These are phyloP conservation scores for Hanseniaspora clermontiae DNA, from an alignment of 805 yeast genomes.

Conservation along the genomic window DNA sequence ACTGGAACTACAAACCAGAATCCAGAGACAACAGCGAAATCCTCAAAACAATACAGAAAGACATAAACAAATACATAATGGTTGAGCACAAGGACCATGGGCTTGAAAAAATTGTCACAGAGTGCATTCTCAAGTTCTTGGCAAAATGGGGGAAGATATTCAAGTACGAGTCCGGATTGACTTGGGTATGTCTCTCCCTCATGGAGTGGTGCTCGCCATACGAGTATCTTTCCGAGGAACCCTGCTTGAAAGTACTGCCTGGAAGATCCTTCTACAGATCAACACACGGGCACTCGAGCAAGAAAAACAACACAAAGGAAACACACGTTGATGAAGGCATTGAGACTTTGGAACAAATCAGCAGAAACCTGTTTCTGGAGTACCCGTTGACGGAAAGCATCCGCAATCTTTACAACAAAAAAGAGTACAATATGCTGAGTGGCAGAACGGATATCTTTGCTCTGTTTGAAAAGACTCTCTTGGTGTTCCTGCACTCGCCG, in stretches of 20 bases:
- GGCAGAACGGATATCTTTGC: constrained; percentile 46
- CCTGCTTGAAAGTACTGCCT: constrained; percentile 6
- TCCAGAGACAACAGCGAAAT: constrained; percentile 18
- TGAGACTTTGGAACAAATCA: background rate
- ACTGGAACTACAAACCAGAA: constrained; percentile 15
- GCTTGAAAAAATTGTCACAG: constrained; percentile 1
- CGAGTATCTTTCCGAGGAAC: background rate
- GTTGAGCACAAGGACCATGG: constrained; percentile 22
- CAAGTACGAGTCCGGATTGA: constrained; percentile 66
- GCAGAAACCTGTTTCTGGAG: constrained; percentile 9
- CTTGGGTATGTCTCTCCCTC: constrained; percentile 78
- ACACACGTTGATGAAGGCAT: constrained; percentile 4
- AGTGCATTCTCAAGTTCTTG: constrained; percentile 41
- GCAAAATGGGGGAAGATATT: constrained; percentile 67
- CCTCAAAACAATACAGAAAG: constrained; percentile 38
- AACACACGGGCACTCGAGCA: constrained; percentile 1
- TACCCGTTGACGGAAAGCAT: background rate
- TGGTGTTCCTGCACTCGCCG: constrained; percentile 66
- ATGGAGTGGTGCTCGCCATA: constrained; percentile 75
- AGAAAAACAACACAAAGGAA: constrained; percentile 19
- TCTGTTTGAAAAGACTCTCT: constrained; percentile 59
- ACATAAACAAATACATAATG: constrained; percentile 49
- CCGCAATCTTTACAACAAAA: background rate
- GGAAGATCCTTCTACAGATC: constrained; percentile 13
- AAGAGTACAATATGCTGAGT: background rate